Evolutionary conservation across 202 grass and related monocot species (phyloP), one percentile per base, ranked within the genome.

Genomic region (Schoenoplectus tabernaemontani): DNA sequence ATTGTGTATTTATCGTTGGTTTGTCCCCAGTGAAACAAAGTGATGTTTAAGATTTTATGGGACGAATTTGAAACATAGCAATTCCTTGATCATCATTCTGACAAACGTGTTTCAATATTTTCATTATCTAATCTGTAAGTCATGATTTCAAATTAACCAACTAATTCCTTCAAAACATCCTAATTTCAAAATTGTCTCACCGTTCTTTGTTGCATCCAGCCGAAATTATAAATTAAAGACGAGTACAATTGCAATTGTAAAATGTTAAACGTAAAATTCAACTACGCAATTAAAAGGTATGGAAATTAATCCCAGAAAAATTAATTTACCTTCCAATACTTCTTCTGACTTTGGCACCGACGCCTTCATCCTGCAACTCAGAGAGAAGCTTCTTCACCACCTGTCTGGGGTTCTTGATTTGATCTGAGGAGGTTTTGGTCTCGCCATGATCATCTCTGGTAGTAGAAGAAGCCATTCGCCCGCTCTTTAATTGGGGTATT

Each of bases 271-370:
- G 6, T n/a, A n/a, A n/a, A n/a, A n/a, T n/a, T n/a, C n/a, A n/a
- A n/a, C n/a, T n/a, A n/a, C n/a, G n/a, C n/a, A n/a, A n/a, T n/a
- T 15, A 36, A 36, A 59, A 34, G 16, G 26, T n/a, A 57, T 19
- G n/a, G 58, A 11, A 42, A 34, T 38, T 5, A 39, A 67, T 19
- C 73, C 73, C 30, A 3, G 34, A 39, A 65, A n/a, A 13, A 3
- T 77, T 23, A 17, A 32, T 8, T 0, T 54, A 90, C 92, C 92
- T 88, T 83, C 92, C 92, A 81, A 96, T 96, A 89, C 89, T 92
- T 74, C 89, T 81, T 12, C 92, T 78, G 81, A 96, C 89, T 60
- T 83, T 96, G 78, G 89, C 92, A 79, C 89, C 92, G 57, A 88
- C 53, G 0, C 92, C 87, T 83, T 92, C 92, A 33, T 84, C 42